Conservation (phyloP, 148 eudicot genomes). For the Simmondsia chinensis region DNA sequence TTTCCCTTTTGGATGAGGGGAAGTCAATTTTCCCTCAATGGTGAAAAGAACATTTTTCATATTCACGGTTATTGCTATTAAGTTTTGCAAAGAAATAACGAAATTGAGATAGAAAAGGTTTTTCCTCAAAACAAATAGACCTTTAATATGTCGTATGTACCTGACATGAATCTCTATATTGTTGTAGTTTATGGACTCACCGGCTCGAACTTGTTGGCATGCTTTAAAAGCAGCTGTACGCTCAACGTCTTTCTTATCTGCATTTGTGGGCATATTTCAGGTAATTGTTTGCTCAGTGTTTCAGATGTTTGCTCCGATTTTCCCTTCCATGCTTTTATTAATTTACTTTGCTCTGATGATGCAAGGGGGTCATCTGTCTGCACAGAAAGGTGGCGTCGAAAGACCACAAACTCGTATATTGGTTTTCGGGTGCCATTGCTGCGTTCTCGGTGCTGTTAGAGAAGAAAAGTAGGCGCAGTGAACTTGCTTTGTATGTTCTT, state of each 20-base stretch:
- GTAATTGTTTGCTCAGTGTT: slow-evolving; percentile 22
- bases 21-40: no score
- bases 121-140: no score
- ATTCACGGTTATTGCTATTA: no score
- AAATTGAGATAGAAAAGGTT: no score
- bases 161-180: background rate
- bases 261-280: slow-evolving; percentile 97
- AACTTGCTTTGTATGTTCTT: slow-evolving; percentile 92
- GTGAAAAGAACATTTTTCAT: no score
- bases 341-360: slow-evolving; percentile 16
- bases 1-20: no score
- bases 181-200: slow-evolving; percentile 74
- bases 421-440: slow-evolving; percentile 85
- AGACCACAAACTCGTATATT: slow-evolving; percentile 96
- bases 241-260: slow-evolving; percentile 82
- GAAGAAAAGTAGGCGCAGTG: slow-evolving; percentile 84
- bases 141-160: no score
- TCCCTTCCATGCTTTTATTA: slow-evolving; percentile 8
- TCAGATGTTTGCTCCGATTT: background rate
- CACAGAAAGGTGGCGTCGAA: slow-evolving; percentile 86
- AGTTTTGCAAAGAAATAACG: no score
- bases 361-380: slow-evolving; percentile 76
- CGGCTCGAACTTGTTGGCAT: slow-evolving; percentile 74
- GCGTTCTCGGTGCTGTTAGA: slow-evolving; percentile 88
- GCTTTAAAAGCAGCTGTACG: slow-evolving; percentile 89